These are phyloP conservation scores for Mycena venus DNA, from an alignment of 768 basidiomycete species.

Conservation along the genomic window DNA sequence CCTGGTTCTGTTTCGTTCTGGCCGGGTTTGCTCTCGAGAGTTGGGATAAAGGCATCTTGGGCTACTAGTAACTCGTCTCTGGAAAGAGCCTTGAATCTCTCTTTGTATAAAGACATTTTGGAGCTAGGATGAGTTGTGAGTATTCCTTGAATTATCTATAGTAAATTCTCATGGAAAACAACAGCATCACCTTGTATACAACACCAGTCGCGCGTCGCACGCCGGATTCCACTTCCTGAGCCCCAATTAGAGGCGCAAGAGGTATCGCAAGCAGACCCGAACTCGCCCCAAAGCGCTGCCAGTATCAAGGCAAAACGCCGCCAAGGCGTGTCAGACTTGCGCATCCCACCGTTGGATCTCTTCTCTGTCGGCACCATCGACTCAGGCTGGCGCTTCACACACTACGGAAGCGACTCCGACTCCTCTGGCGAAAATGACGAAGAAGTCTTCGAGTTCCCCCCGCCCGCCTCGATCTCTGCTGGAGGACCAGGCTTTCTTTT, in stretches of 20 bases:
- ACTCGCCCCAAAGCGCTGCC: background rate
- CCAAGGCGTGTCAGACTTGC: constrained; percentile 27
- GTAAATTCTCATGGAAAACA: background rate
- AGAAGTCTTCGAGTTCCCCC: background rate
- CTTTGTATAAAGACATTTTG: background rate
- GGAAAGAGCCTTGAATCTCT: background rate
- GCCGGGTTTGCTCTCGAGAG: background rate
- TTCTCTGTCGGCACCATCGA: background rate
- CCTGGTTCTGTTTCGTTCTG: background rate
- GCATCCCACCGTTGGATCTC: background rate
- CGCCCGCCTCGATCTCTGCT: background rate
- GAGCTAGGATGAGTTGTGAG: background rate
- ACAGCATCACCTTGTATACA: background rate
- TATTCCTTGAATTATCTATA: too few relatives aligned
- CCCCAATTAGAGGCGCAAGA: background rate
- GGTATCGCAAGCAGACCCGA: background rate
- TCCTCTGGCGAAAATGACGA: background rate
- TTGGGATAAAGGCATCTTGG: too few relatives aligned
- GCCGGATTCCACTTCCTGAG: background rate
- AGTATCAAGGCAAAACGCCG: constrained; percentile 24
- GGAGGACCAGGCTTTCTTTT: background rate
- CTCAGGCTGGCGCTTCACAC: background rate
- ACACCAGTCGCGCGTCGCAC: background rate
- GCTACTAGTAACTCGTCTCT: background rate
- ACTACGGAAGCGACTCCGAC: background rate